A percentile compares a stretch with the other conserved stretches of the same genome.
These are phyloP conservation scores for Vigna radiata DNA, from an alignment of 306 rosid genomes.

Conservation along the genomic window DNA sequence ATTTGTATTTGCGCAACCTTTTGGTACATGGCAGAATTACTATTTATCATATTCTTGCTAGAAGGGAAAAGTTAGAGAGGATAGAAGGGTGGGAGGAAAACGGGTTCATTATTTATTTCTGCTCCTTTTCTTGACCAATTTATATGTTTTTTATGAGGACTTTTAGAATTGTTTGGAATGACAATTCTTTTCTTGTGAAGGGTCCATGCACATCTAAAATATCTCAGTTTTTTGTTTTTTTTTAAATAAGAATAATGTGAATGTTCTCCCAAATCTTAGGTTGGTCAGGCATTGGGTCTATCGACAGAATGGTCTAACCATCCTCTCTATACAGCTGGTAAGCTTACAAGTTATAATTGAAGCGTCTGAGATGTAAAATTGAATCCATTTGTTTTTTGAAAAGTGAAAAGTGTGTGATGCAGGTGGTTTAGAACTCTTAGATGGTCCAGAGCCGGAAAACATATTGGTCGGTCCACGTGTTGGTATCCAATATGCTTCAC, in stretches of 20 bases:
- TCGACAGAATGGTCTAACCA: conserved; percentile 94
- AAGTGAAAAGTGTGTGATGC: conserved; percentile 34
- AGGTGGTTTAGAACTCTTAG: conserved; percentile 90
- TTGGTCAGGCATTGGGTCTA: conserved; percentile 94
- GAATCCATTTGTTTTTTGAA: conserved; percentile 15
- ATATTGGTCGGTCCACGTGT: conserved; percentile 90
- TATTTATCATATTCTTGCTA: conserved; percentile 14
- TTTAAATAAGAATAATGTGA: conserved; percentile 6
- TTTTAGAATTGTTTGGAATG: neutral
- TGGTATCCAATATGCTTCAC: conserved; percentile 78
- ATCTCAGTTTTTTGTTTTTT: neutral
- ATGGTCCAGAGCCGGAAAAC: conserved; percentile 79
- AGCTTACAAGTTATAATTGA: conserved; percentile 17
- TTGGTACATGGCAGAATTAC: conserved; percentile 5
- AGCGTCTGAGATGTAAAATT: neutral
- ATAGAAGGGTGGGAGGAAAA: conserved; percentile 7
- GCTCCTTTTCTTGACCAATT: neutral
- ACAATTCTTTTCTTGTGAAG: neutral
- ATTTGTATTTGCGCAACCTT: conserved; percentile 1
- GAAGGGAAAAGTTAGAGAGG: conserved; percentile 3
- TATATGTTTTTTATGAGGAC: conserved; percentile 10
- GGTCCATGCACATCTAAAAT: neutral
- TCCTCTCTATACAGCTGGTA: conserved; percentile 81
- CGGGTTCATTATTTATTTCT: conserved; percentile 24
- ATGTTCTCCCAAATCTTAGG: conserved; percentile 50